Conservation (phyloP, 2,329 filamentous ascomycete species). For the Penicillium sp. region DNA sequence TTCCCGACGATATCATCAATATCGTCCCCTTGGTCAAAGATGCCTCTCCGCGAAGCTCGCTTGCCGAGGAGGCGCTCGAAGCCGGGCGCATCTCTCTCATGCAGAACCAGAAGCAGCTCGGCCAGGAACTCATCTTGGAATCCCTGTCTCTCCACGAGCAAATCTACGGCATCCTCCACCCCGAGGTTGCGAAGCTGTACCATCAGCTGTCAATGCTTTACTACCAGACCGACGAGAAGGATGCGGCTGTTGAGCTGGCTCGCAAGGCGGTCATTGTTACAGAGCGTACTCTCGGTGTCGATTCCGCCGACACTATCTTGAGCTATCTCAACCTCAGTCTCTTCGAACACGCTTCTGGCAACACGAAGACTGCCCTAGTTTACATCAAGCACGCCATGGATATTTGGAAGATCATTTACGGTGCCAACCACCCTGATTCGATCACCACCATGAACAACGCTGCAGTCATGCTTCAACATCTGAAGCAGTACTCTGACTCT, state of each 20-base stretch:
- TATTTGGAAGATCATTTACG: slow-evolving; percentile 97
- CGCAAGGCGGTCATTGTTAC: slow-evolving; percentile 96
- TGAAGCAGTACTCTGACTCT: slow-evolving; percentile 94
- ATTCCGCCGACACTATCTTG: slow-evolving; percentile 90
- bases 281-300: slow-evolving; percentile 90
- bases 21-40: slow-evolving; percentile 96
- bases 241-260: slow-evolving; percentile 90
- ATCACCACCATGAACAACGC: slow-evolving; percentile 99
- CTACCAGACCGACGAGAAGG: slow-evolving; percentile 97
- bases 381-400: slow-evolving; percentile 93
- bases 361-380: slow-evolving; percentile 83
- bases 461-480: slow-evolving; percentile 94
- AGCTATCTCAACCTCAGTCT: slow-evolving; percentile 95
- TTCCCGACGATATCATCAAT: slow-evolving; percentile 84
- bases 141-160: slow-evolving; percentile 96
- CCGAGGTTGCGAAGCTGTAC: slow-evolving; percentile 94
- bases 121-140: slow-evolving; percentile 94
- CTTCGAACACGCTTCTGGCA: slow-evolving; percentile 89
- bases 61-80: slow-evolving; percentile 95
- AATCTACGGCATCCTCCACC: slow-evolving; percentile 96
- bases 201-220: slow-evolving; percentile 94
- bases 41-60: slow-evolving; percentile 83
- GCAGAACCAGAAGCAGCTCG: slow-evolving; percentile 92
- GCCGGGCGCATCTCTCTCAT: slow-evolving; percentile 95
- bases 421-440: slow-evolving; percentile 89